These are phyloP conservation scores for Fusarium keratoplasticum DNA, from an alignment of 2,329 filamentous ascomycete species.

Conservation along the genomic window DNA sequence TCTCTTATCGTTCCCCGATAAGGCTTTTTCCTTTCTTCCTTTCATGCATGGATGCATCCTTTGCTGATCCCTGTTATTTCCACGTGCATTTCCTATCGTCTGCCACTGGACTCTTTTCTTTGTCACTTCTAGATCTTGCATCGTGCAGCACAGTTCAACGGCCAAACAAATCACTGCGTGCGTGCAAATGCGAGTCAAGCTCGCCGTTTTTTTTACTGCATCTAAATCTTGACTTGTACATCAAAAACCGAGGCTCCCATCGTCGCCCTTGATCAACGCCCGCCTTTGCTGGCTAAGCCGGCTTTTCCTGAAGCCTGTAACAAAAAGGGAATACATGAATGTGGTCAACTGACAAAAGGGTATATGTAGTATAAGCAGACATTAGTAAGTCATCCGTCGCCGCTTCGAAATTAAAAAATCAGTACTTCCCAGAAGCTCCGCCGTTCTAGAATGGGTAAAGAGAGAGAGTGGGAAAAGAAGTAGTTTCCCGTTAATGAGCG, in stretches of 20 bases:
- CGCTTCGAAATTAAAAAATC: conserved; percentile 30
- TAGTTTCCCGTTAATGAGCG: conserved; percentile 3
- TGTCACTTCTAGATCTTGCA: neutral
- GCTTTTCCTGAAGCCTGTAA: conserved; percentile 30
- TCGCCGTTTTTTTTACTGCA: neutral
- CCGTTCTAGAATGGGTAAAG: conserved; percentile 24
- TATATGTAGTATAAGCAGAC: conserved; percentile 39
- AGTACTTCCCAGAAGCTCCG: conserved; percentile 43
- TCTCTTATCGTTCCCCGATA: conserved; percentile 37
- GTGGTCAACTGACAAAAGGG: conserved; percentile 30
- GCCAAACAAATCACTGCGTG: neutral
- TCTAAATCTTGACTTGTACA: conserved; percentile 25
- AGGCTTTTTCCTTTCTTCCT: conserved; percentile 14
- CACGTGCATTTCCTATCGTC: conserved; percentile 38
- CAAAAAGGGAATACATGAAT: conserved; percentile 24
- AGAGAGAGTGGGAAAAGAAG: conserved; percentile 15
- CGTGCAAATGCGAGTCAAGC: neutral
- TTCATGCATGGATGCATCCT: conserved; percentile 12
- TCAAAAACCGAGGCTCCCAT: conserved; percentile 11
- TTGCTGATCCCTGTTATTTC: conserved; percentile 27
- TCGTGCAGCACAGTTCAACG: neutral
- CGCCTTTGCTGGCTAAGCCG: conserved; percentile 10
- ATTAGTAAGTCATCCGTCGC: conserved; percentile 33
- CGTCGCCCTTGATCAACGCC: conserved; percentile 20
- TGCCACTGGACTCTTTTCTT: conserved; percentile 23